Evolutionary conservation across 176 grass and related monocot species (phyloP).

Genomic region (Triticum turgidum): DNA sequence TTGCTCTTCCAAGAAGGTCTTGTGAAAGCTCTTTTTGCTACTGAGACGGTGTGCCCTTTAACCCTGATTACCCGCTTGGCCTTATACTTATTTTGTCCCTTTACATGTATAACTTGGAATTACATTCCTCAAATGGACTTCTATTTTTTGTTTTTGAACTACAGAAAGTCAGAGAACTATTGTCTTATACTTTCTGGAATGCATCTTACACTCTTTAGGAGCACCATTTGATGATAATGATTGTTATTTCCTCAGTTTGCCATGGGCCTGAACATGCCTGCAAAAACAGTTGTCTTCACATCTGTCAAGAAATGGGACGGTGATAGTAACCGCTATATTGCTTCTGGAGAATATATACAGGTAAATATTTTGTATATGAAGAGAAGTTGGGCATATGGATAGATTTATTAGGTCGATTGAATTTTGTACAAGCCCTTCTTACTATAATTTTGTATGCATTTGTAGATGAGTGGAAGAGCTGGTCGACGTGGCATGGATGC

Average conservation of each 20-base stretch:
- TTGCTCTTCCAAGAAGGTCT: slow-evolving; percentile 99
- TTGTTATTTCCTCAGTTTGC: slow-evolving; percentile 58
- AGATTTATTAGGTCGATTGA: background rate
- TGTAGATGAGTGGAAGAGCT: slow-evolving; percentile 97
- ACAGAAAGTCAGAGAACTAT: background rate
- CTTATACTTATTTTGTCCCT: slow-evolving; percentile 26
- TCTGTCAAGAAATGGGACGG: slow-evolving; percentile 99
- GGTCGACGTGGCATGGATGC: slow-evolving; percentile 91
- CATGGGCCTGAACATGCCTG: slow-evolving; percentile 99
- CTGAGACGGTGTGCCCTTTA: slow-evolving; percentile 72
- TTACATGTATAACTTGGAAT: slow-evolving; percentile 25
- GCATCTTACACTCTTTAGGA: background rate
- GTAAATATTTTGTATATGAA: slow-evolving; percentile 43
- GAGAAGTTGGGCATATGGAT: background rate
- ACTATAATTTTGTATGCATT: slow-evolving; percentile 12
- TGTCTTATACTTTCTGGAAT: background rate
- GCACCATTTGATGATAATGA: slow-evolving; percentile 30
- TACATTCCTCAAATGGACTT: background rate
- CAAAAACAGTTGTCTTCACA: slow-evolving; percentile 99
- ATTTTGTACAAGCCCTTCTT: slow-evolving; percentile 1
- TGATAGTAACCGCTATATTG: slow-evolving; percentile 91
- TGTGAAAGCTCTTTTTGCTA: slow-evolving; percentile 99
- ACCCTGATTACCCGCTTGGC: slow-evolving; percentile 20
- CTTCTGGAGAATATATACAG: slow-evolving; percentile 95
- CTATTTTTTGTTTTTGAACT: slow-evolving; percentile 18